Percentiles rank a stretch among this genome's conserved stretches.
Conservation (phyloP, 2,329 filamentous ascomycete genomes). For the Torrubiellomyces zombiae region DNA sequence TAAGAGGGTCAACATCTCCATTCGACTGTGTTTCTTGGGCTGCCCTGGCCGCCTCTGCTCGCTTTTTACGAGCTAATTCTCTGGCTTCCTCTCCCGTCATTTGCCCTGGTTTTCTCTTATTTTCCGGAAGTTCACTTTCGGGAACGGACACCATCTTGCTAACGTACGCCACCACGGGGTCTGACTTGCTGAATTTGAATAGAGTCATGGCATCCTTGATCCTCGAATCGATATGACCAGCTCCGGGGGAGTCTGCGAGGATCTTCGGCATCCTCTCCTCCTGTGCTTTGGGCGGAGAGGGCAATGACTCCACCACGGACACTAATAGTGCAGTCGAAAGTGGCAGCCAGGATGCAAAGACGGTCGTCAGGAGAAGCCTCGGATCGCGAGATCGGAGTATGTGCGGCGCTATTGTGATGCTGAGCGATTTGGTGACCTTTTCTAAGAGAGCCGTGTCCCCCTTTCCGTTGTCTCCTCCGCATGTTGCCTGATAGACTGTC, state of each 20-base stretch:
- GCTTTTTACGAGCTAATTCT: conserved; percentile 73
- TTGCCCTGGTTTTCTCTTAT: conserved; percentile 53
- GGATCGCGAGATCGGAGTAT: conserved; percentile 71
- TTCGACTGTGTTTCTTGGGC: conserved; percentile 41
- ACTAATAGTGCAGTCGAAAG: conserved; percentile 84
- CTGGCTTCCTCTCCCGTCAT: conserved; percentile 81
- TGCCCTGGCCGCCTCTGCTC: conserved; percentile 71
- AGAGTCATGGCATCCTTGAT: conserved; percentile 68
- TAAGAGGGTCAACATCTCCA: conserved; percentile 38
- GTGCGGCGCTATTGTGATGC: conserved; percentile 70
- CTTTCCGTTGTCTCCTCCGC: conserved; percentile 64
- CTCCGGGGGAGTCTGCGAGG: conserved; percentile 63
- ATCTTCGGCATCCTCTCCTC: conserved; percentile 63
- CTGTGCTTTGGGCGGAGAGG: conserved; percentile 69
- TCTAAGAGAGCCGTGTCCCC: conserved; percentile 71
- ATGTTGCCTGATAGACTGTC: conserved; percentile 87
- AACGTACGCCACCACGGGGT: conserved; percentile 82
- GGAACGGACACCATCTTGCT: conserved; percentile 97
- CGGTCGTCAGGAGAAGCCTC: conserved; percentile 63
- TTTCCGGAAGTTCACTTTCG: conserved; percentile 78
- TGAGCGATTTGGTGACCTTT: conserved; percentile 87
- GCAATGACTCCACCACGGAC: conserved; percentile 83
- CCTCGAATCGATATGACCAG: conserved; percentile 47
- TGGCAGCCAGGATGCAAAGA: conserved; percentile 83
- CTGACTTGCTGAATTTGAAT: conserved; percentile 53